phyloP scores from a whole-genome alignment of 192 early-diverging fungal genomes.

The Coemansia sp. region DNA sequence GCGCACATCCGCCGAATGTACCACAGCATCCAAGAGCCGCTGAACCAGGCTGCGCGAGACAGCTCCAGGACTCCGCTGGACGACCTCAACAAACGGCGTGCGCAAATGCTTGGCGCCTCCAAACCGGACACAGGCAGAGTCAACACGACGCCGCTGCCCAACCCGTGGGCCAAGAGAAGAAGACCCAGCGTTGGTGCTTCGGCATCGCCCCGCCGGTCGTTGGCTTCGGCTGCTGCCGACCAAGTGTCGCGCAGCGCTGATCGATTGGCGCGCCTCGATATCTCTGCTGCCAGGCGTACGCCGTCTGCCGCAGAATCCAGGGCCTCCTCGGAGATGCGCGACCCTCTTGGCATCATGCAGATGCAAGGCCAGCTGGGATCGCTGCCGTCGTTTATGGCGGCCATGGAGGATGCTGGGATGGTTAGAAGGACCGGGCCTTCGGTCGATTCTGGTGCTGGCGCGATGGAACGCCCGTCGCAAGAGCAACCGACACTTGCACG shows the following conservation, averaged over 20 bases:
- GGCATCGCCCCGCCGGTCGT: background rate
- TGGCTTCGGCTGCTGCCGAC: conserved; percentile 22
- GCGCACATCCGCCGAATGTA: conserved; percentile 55
- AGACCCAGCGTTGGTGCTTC: background rate
- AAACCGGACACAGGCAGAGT: conserved; percentile 28
- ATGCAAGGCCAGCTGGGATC: conserved; percentile 6
- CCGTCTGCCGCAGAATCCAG: background rate
- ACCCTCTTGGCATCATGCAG: conserved; percentile 8
- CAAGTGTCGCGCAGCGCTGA: conserved; percentile 40
- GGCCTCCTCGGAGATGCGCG: background rate
- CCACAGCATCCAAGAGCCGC: conserved; percentile 50
- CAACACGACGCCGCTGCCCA: conserved; percentile 51
- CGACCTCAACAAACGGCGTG: conserved; percentile 46
- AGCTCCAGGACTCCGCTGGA: conserved; percentile 34
- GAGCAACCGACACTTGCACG: background rate
- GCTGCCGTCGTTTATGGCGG: conserved; percentile 6
- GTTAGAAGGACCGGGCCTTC: background rate
- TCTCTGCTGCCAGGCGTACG: conserved; percentile 18
- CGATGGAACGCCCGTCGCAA: background rate
- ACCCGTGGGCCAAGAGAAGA: conserved; percentile 43
- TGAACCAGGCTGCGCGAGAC: conserved; percentile 22
- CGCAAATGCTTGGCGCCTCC: conserved; percentile 41
- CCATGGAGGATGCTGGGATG: background rate
- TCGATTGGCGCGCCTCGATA: conserved; percentile 35
- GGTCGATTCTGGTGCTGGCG: background rate